phyloP scores from a whole-genome alignment of 2,329 filamentous ascomycete species.

The Neonectria hederae region DNA sequence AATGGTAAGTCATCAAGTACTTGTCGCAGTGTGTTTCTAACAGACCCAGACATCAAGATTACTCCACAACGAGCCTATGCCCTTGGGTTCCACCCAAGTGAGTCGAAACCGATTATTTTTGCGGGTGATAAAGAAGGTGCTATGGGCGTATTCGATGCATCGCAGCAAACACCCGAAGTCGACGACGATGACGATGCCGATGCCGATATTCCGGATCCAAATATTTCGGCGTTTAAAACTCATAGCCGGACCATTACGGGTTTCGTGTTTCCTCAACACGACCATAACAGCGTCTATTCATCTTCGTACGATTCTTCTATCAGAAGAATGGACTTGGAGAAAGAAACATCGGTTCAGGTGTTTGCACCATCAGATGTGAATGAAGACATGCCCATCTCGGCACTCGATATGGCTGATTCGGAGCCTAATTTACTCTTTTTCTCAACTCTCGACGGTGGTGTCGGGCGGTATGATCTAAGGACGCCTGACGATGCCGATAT shows the following conservation, averaged over 20 bases:
- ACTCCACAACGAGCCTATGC: constrained; percentile 88
- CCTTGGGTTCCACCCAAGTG: constrained; percentile 86
- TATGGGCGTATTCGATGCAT: constrained; percentile 89
- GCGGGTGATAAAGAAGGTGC: constrained; percentile 94
- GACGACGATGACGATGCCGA: constrained; percentile 74
- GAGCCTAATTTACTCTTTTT: constrained; percentile 84
- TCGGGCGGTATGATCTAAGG: constrained; percentile 84
- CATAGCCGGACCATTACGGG: constrained; percentile 89
- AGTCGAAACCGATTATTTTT: constrained; percentile 87
- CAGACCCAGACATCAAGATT: constrained; percentile 79
- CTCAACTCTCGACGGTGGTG: constrained; percentile 82
- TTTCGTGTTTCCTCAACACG: constrained; percentile 79
- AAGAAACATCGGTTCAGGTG: constrained; percentile 80
- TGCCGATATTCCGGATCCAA: constrained; percentile 72
- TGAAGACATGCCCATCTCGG: constrained; percentile 82
- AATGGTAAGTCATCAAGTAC: constrained; percentile 64
- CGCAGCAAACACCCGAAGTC: constrained; percentile 69
- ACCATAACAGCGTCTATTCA: constrained; percentile 80
- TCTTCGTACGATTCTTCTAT: constrained; percentile 95
- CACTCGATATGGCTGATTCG: constrained; percentile 78
- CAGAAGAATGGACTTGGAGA: constrained; percentile 83
- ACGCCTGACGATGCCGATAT: constrained; percentile 66
- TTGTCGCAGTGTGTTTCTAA: not conserved
- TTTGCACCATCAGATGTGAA: constrained; percentile 77
- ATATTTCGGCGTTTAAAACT: constrained; percentile 89